Evolutionary conservation across 257 asterid genomes (phyloP), one percentile per base, ranked within the genome.

Genomic region (Avicennia marina): DNA sequence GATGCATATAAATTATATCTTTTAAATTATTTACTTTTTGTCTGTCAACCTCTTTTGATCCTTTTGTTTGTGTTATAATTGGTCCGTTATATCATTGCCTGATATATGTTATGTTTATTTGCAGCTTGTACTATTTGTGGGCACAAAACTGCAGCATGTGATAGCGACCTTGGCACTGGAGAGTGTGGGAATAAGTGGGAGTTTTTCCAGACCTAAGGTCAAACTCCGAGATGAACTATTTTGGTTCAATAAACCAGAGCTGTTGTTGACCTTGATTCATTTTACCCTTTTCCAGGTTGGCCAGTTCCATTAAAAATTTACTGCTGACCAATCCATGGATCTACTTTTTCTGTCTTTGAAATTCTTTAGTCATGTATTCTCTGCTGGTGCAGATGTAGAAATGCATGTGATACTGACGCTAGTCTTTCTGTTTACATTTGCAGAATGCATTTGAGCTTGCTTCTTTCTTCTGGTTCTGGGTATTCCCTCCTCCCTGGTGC

Each of bases 401-500:
- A n/a, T n/a, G n/a, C n/a, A 3, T 25, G 49, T 42, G 22, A 34
- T 20, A 20, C 47, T 48, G 16, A 61, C 22, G 38, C 54, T 50
- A 3, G 6, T 53, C 33, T 38, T 46, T 36, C 18, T 7, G n/a
- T 47, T 32, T 50, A 13, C 45, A 58, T 26, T 70, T 36, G 74
- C 77, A 75, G 81, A 75, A 75, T 18, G 74, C 81, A 5, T 75
- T 75, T 31, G 99, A 93, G 82, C 94, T 93, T 31, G 96, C 99
- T 56, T 93, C 99, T 9, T 93, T 93, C 71, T 93, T 93, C 75
- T 93, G 99, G 99, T 93, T 93, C 77, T 93, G 99, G 99, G 99
- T 93, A 89, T 9, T 60, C 57, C 61, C 47, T 74, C 32, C 29
- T 62, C 72, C 68, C 25, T 46, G 12, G 7, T 32, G 13, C 34